Evolutionary conservation across 768 basidiomycete species (phyloP), one percentile per base, ranked within the genome.

Genomic region (Russula abietina): DNA sequence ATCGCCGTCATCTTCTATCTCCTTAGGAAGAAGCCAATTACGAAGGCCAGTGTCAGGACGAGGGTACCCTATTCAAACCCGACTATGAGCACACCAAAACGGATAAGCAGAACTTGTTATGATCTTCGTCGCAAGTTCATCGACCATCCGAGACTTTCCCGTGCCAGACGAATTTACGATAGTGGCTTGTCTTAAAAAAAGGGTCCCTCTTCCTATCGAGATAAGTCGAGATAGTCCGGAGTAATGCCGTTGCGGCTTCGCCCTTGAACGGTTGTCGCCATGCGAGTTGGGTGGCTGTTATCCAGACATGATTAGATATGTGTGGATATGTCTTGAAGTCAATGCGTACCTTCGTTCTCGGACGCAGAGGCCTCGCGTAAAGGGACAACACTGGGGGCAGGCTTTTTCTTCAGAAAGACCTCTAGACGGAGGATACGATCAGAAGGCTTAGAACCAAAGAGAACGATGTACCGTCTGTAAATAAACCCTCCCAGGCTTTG

Each of bases 31-130:
- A n/a, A 57, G 12, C 32, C 46, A 57, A 12, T 2, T 2, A 38
- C 22, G 57, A 24, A 57, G 33, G 1, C 32, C 1, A 6, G 1
- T 2, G n/a, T 57, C 57, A 36, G 32, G 14, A 24, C 32, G 45
- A 36, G 56, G 56, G 30, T 22, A 56, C 11, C 55, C 55, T 56
- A 32, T n/a, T n/a, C n/a, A n/a, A n/a, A n/a, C n/a, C n/a, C n/a
- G n/a, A n/a, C n/a, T n/a, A n/a, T n/a, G n/a, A 57, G 4, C 26
- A 55, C 17, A 9, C 8, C 17, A 24, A 48, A 11, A 24, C 2
- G 11, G 14, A 45, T 1, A 24, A 45, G n/a, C 11, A 17, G 24
- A 45, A 22, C 17, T 49, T 0, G 26, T 51, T 1, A 59, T 59
- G 4, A 59, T n/a, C 12, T 28, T 9, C 2, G 4, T 59, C 2